phyloP scores from a whole-genome alignment of 1,284 basidiomycete genomes.

The Trichosporon inkin region DNA sequence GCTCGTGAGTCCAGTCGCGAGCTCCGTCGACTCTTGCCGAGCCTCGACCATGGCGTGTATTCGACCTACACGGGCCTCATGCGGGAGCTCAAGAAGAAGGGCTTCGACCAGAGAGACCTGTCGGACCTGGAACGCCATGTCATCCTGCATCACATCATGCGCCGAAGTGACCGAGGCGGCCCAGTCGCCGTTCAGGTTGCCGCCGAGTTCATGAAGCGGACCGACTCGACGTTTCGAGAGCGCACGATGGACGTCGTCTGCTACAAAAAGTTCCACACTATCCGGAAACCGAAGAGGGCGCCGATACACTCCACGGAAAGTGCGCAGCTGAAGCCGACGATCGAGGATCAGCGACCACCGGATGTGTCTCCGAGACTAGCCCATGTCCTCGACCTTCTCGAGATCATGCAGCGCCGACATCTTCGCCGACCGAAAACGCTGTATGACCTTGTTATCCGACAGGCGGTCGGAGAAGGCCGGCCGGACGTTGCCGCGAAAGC shows the following conservation, averaged over 20 bases:
- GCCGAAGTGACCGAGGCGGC: slow-evolving; percentile 7
- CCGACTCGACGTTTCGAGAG: slow-evolving; percentile 2
- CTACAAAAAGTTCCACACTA: background rate
- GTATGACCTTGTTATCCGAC: slow-evolving; percentile 33
- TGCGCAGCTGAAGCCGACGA: slow-evolving; percentile 15
- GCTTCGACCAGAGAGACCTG: slow-evolving; percentile 10
- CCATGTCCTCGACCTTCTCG: slow-evolving; percentile 27
- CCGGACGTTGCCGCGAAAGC: slow-evolving; percentile 45
- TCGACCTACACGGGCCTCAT: background rate
- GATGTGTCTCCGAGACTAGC: background rate
- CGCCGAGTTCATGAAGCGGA: slow-evolving; percentile 9
- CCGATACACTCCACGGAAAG: background rate
- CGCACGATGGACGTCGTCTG: slow-evolving; percentile 8
- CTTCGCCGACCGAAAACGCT: slow-evolving; percentile 31
- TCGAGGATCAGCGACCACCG: slow-evolving; percentile 22
- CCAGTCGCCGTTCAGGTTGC: background rate
- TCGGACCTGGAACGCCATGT: slow-evolving; percentile 30
- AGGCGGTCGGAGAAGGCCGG: slow-evolving; percentile 29
- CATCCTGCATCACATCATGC: slow-evolving; percentile 33
- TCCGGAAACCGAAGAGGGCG: background rate
- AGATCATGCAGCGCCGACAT: slow-evolving; percentile 32
- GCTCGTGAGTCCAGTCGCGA: background rate
- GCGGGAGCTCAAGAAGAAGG: background rate
- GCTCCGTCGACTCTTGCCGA: background rate
- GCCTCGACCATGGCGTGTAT: background rate